phyloP scores from a whole-genome alignment of 805 yeast species.

The Saccharomycopsis synnaedendra region DNA sequence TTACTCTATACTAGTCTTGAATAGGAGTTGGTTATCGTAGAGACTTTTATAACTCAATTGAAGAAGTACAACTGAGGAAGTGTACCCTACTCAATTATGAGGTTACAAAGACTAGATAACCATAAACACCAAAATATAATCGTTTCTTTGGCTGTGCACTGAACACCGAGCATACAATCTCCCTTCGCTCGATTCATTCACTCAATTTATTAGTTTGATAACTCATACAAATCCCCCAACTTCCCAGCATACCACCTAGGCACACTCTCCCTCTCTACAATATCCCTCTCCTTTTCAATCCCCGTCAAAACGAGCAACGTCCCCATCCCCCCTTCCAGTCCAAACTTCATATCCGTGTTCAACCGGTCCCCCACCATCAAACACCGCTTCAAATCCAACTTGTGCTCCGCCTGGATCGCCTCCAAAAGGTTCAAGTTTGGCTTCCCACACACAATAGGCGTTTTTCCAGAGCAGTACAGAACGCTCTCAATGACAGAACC shows the following conservation, averaged over 20 bases:
- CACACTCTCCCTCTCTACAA: conserved; percentile 29
- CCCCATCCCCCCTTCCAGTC: conserved; percentile 74
- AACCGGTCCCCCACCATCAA: conserved; percentile 94
- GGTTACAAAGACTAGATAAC: too few species aligned
- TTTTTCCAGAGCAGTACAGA: conserved; percentile 63
- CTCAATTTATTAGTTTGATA: conserved; percentile 17
- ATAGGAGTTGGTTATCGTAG: too few species aligned
- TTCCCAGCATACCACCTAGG: conserved; percentile 64
- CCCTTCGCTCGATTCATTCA: too few species aligned
- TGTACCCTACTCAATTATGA: too few species aligned
- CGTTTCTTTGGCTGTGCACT: too few species aligned
- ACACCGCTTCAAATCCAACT: conserved; percentile 42
- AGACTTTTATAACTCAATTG: too few species aligned
- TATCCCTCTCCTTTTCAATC: conserved; percentile 65
- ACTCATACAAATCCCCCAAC: conserved; percentile 67
- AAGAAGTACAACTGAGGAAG: too few species aligned
- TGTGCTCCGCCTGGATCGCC: conserved; percentile 59
- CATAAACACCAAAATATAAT: too few species aligned
- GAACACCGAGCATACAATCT: too few species aligned
- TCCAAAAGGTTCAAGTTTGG: conserved; percentile 87
- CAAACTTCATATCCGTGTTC: conserved; percentile 92
- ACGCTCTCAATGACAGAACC: conserved; percentile 81
- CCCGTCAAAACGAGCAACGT: conserved; percentile 88
- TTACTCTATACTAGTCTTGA: too few species aligned
- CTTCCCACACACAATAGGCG: conserved; percentile 87